Evolutionary conservation across 371 early-diverging fungal species (phyloP), one percentile per base, ranked within the genome.

Genomic region (Actinomucor elegans): DNA sequence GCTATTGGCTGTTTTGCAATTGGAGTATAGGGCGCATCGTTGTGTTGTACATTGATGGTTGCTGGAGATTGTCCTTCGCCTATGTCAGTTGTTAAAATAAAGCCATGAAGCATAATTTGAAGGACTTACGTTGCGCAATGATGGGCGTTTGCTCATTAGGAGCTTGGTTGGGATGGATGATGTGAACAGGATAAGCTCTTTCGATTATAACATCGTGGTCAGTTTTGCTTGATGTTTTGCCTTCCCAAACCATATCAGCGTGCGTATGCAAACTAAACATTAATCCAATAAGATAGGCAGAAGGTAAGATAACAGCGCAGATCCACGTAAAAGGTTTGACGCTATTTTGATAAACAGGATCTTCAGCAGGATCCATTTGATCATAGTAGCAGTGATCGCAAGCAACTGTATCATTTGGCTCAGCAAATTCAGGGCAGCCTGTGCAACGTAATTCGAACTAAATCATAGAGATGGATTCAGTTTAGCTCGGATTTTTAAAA

Each of bases 221-320:
- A 3, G 37, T 17, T 15, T 51, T 33, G 10, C 12, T 23, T 9
- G 49, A 49, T 9, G 48, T 28, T 17, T 75, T 59, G 26, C 72
- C 67, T 59, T 90, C 80, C 82, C 93, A 97, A 29, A 97, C 93
- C 65, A 88, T 85, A 44, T 87, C 82, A 23, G 89, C 88, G 57
- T 97, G 98, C 0, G 98, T 97, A 40, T 89, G 81, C 32, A 98
- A 85, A 51, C 95, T 93, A 55, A 97, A 98, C 80, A 89, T 84
- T 48, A 98, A 80, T 21, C 95, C 97, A 57, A 96, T 87, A 33
- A 89, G 63, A 67, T 98, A 98, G 20, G 94, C 84, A 8, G 92
- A 76, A 1, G 94, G 87, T 24, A 98, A 71, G 17, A 93, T 84
- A 4, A 78, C 81, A 8, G 95, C 92, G 71, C 97, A 95, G 40